Conservation (phyloP, 2,329 filamentous ascomycete genomes). For the Juglanconis oblonga region DNA sequence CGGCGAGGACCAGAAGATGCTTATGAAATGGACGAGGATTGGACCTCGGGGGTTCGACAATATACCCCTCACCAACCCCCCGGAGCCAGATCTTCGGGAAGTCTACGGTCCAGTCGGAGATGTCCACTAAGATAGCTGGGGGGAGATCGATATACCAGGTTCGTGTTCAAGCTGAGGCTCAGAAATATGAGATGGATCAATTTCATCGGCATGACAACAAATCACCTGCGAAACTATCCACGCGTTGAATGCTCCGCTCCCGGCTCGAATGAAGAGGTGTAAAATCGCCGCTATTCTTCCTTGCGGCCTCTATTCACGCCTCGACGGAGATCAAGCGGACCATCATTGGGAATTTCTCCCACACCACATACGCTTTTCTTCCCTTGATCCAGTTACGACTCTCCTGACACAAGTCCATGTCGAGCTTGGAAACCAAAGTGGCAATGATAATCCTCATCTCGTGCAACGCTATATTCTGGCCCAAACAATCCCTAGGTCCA, state of each 20-base stretch:
- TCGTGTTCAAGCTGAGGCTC: too few relatives aligned
- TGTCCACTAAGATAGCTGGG: too few relatives aligned
- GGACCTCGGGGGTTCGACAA: not conserved
- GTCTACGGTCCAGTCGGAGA: not conserved
- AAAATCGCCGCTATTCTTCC: too few relatives aligned
- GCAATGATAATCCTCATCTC: slow-evolving; percentile 49
- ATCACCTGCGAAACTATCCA: too few relatives aligned
- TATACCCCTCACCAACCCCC: not conserved
- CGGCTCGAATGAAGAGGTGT: too few relatives aligned
- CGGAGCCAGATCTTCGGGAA: not conserved
- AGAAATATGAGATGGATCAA: too few relatives aligned
- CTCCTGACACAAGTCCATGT: slow-evolving; percentile 37
- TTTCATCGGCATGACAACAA: too few relatives aligned
- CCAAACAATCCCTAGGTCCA: slow-evolving; percentile 31
- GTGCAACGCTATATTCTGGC: slow-evolving; percentile 40
- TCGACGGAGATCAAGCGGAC: slow-evolving; percentile 30
- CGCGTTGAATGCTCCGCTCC: too few relatives aligned
- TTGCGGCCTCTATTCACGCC: not conserved
- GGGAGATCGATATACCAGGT: too few relatives aligned
- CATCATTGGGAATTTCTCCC: slow-evolving; percentile 37
- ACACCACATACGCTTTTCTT: slow-evolving; percentile 32
- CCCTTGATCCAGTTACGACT: slow-evolving; percentile 37
- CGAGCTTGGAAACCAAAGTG: slow-evolving; percentile 46
- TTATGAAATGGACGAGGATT: slow-evolving; percentile 2
- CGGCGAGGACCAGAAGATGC: not conserved